Conservation (phyloP, 495 filamentous ascomycete genomes). For the Neurospora tetraspora region DNA sequence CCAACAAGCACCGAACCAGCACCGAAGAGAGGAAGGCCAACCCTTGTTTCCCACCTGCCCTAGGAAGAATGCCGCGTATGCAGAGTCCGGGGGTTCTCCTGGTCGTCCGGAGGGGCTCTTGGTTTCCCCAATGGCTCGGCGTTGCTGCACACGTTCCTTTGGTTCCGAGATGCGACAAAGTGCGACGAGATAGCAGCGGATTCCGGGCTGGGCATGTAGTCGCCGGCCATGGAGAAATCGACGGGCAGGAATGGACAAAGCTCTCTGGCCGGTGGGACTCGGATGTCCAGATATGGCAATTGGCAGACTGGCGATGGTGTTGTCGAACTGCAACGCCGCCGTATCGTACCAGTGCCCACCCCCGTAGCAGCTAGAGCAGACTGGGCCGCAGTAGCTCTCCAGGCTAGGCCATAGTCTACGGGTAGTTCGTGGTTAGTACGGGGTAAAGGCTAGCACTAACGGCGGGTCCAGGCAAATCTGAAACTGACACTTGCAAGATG, state of each 20-base stretch:
- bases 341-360: neutral
- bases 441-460: neutral
- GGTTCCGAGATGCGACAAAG: neutral
- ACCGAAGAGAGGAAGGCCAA: neutral
- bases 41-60: neutral
- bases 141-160: neutral
- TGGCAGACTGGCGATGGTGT: neutral
- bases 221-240: neutral
- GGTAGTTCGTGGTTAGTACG: neutral
- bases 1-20: slow-evolving; percentile 6
- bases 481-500: neutral
- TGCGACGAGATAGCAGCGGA: neutral
- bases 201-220: neutral
- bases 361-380: neutral
- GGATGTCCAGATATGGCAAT: neutral
- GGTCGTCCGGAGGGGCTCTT: neutral
- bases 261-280: neutral
- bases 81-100: neutral
- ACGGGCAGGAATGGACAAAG: neutral
- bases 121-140: neutral
- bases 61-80: neutral
- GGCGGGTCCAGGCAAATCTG: neutral
- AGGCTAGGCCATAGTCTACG: neutral
- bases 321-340: neutral
- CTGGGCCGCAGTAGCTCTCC: neutral